Evolutionary conservation across 331 rosid species (phyloP), one percentile per base, ranked within the genome.

Genomic region (Telfairia occidentalis): DNA sequence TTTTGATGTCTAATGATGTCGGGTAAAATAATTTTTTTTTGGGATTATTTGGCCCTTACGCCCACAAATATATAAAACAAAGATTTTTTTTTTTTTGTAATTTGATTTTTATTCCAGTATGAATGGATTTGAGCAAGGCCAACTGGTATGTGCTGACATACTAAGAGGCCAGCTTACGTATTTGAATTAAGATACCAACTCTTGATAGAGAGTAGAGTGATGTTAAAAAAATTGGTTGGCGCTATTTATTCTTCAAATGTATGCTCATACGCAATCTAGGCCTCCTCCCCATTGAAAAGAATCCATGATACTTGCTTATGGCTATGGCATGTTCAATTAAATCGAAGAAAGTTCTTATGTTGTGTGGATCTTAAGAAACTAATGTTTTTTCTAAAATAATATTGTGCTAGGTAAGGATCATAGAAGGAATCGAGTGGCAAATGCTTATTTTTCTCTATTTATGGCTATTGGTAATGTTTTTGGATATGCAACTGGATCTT

Each of bases 391-490:
- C 46, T 1, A 38, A 65, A 76, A 74, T 81, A 77, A 77, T 81
- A 45, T 43, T 82, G 75, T 89, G 61, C 74, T 83, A 90, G 98
- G 87, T 63, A 90, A 89, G 89, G 96, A 90, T 80, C 83, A 83
- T 64, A 87, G 96, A 79, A 90, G 97, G 83, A 92, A 86, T 57
- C 88, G 93, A 43, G 96, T 90, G 28, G 98, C 97, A 80, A 89
- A 92, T 81, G 97, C 97, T 24, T 92, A 90, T 79, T 92, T 86
- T 85, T 90, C 98, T 81, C 82, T 89, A 76, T 90, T 85, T 83
- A 90, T 92, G 88, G 98, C 96, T 75, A 83, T 90, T 85, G 98
- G 98, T 65, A 92, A 92, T 83, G 61, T 90, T 86, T 87, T 92
- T 78, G 96, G 98, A n/a, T 92, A 77, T 81, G 97, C 96, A 19